A percentile compares a stretch with the other conserved stretches of the same genome.
phyloP scores from a whole-genome alignment of 495 filamentous ascomycete genomes.

The Neurospora sp. region DNA sequence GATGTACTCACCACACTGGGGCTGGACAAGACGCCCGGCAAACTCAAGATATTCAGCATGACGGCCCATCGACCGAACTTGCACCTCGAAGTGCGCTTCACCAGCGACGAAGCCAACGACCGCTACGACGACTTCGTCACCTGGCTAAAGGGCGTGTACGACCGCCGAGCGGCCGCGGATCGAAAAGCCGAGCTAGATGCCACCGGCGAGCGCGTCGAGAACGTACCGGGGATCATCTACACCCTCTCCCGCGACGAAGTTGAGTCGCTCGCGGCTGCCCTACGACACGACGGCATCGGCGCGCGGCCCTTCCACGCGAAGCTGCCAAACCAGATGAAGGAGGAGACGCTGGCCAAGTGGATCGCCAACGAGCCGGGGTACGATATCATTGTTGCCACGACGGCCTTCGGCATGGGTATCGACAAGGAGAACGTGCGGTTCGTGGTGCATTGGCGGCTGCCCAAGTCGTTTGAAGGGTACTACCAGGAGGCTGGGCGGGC shows the following conservation, averaged over 20 bases:
- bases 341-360: slow-evolving; percentile 61
- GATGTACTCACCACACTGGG: slow-evolving; percentile 72
- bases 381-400: slow-evolving; percentile 88
- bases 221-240: slow-evolving; percentile 83
- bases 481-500: slow-evolving; percentile 94
- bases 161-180: slow-evolving; percentile 44
- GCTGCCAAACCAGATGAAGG: slow-evolving; percentile 49
- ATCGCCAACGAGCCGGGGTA: slow-evolving; percentile 62
- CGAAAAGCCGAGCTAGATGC: slow-evolving; percentile 41
- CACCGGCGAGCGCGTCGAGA: slow-evolving; percentile 42
- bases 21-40: slow-evolving; percentile 40
- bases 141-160: slow-evolving; percentile 65
- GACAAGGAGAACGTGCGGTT: slow-evolving; percentile 91
- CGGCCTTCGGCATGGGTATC: slow-evolving; percentile 96
- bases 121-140: slow-evolving; percentile 55
- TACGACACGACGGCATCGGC: slow-evolving; percentile 52
- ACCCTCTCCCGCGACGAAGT: slow-evolving; percentile 69
- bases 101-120: slow-evolving; percentile 60
- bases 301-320: slow-evolving; percentile 65
- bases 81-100: slow-evolving; percentile 89
- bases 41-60: slow-evolving; percentile 67
- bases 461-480: slow-evolving; percentile 87
- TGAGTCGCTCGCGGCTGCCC: slow-evolving; percentile 57
- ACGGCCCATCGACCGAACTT: slow-evolving; percentile 75
- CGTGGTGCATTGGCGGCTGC: slow-evolving; percentile 85